phyloP scores from a whole-genome alignment of 1,139 yeast species.

The Nakaseomyces bracarensis region DNA sequence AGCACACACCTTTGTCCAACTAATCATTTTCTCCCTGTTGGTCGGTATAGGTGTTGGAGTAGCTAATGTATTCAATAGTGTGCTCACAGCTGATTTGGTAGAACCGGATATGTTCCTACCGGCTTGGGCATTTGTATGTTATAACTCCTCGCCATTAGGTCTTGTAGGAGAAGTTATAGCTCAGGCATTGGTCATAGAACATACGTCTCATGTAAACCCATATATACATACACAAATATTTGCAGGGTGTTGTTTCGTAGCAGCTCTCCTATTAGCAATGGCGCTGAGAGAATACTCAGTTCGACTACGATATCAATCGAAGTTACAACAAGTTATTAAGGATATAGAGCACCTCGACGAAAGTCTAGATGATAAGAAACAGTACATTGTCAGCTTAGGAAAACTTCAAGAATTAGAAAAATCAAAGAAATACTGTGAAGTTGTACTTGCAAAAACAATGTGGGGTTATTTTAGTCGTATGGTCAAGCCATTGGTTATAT shows the following conservation, averaged over 20 bases:
- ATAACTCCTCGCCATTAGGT: slow-evolving; percentile 39
- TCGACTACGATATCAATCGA: slow-evolving; percentile 20
- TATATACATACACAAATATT: slow-evolving; percentile 54
- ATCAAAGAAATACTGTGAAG: neutral
- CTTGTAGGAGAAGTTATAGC: slow-evolving; percentile 48
- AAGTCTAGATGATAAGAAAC: neutral
- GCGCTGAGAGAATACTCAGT: slow-evolving; percentile 39
- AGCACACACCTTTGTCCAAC: slow-evolving; percentile 41
- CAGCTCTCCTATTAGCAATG: slow-evolving; percentile 31
- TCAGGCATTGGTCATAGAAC: slow-evolving; percentile 39
- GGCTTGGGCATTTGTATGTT: slow-evolving; percentile 53
- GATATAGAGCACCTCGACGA: neutral
- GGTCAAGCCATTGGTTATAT: no score
- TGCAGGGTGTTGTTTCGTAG: slow-evolving; percentile 43
- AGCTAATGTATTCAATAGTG: slow-evolving; percentile 55
- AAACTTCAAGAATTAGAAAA: no score
- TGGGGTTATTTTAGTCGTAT: neutral
- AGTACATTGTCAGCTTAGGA: neutral
- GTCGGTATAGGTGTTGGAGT: slow-evolving; percentile 52
- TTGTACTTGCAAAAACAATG: neutral
- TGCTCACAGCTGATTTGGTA: slow-evolving; percentile 51
- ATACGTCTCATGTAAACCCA: slow-evolving; percentile 36
- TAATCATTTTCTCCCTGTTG: slow-evolving; percentile 46
- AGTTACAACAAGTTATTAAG: neutral
- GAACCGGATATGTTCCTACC: slow-evolving; percentile 43